Base-by-base conservation (phyloP, 2,329 filamentous ascomycete genomes). In the Fusarium oxysporum region DNA sequence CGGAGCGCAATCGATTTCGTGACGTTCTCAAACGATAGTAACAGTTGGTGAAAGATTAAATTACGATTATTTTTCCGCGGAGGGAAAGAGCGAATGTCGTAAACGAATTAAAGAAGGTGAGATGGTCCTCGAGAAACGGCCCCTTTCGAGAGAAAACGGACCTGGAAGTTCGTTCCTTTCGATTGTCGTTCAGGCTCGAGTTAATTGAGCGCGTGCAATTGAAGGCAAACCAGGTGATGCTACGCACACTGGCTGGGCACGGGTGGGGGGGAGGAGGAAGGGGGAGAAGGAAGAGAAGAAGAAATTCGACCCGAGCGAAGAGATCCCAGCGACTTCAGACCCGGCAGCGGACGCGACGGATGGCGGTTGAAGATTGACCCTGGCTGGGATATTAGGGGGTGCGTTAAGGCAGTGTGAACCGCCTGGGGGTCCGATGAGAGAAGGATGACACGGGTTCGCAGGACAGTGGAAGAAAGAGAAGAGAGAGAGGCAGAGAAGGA, bases 31-130 rank as follows among this genome's bases (percentile, higher is more conserved):
- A 78, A 75, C 64, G 76, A 78, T 65, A 25, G 55, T 76, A 54
- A 62, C 53, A 76, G 75, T 78, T 78, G 75, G 73, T 66, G 55
- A 59, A 59, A 65, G 59, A 77, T 78, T 78, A 76, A 67, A 76
- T 76, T 78, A 78, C 57, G 61, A 77, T 78, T 77, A 77, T 40
- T 63, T 65, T 61, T 58, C 72, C 61, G 50, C 62, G 32, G n/a
- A 37, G n/a, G 61, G 68, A 69, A 68, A 68, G 70, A 73, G 72
- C 56, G 74, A 75, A 58, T 56, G 73, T 73, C 66, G 73, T 56
- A 59, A 70, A 71, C 28, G 40, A 65, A 68, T 45, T 55, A 64
- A 78, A 71, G 59, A 69, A 69, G 66, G 66, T 59, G 68, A 77
- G 60, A 64, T 71, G 64, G 50, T 59, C 59, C 73, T 71, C 60